Percentiles rank a stretch among this genome's conserved stretches.
Evolutionary conservation across 352 stramenopile genomes (phyloP).

Genomic region (Ophiocytium majus): DNA sequence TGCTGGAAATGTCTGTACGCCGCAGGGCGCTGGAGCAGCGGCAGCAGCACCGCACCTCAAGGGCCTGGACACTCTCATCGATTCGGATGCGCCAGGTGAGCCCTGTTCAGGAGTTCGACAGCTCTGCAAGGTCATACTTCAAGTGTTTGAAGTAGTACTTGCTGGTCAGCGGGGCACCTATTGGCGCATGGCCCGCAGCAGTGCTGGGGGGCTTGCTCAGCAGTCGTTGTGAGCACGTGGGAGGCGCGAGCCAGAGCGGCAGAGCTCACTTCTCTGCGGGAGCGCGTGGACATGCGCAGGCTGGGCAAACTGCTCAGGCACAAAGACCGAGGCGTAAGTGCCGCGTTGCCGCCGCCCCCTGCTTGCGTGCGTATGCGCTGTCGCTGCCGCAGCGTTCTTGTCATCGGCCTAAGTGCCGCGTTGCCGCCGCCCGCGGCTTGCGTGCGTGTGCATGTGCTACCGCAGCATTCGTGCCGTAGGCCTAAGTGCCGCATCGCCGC

Average conservation of each 20-base stretch:
- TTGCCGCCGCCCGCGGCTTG: conserved; percentile 32
- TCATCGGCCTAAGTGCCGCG: conserved; percentile 28
- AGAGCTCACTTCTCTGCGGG: background rate
- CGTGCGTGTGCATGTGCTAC: background rate
- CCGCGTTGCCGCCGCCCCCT: background rate
- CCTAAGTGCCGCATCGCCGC: conserved; percentile 28
- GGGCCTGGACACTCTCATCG: conserved; percentile 39
- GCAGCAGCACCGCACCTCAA: no score
- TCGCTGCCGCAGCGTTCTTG: conserved; percentile 11
- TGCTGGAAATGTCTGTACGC: no score
- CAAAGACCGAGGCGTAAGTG: background rate
- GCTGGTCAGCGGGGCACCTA: background rate
- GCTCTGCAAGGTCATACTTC: background rate
- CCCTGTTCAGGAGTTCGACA: no score
- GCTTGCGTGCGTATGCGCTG: background rate
- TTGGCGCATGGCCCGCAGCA: no score
- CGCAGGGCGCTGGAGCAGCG: no score
- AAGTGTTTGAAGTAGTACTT: background rate
- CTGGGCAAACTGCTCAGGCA: conserved; percentile 10
- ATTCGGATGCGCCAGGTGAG: conserved; percentile 26
- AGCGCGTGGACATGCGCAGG: background rate
- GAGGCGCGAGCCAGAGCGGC: no score
- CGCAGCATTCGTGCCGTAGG: conserved; percentile 38
- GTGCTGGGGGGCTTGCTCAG: no score
- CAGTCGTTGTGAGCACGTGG: no score